A percentile compares a stretch with the other conserved stretches of the same genome.
Evolutionary conservation across 73 alveolate genomes (phyloP).

Genomic region (Paramecium sonneborni): DNA sequence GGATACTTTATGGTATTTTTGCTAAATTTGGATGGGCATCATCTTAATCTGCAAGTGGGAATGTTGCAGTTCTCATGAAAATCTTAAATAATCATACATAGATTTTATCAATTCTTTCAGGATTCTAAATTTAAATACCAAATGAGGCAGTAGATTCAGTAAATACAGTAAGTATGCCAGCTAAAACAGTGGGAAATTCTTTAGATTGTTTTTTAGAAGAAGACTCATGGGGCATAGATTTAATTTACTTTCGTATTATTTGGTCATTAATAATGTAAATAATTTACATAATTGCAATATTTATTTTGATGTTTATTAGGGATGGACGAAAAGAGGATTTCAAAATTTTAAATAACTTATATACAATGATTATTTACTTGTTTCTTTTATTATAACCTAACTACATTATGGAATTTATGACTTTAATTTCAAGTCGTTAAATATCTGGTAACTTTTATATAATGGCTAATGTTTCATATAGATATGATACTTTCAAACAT

Average conservation of each 20-base stretch:
- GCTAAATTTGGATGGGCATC: neutral
- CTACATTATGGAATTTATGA: constrained; percentile 21
- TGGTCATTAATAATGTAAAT: constrained; percentile 41
- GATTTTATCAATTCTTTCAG: neutral
- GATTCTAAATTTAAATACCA: constrained; percentile 13
- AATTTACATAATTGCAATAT: neutral
- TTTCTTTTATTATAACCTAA: constrained; percentile 18
- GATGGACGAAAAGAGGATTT: neutral
- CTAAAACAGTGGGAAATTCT: constrained; percentile 42
- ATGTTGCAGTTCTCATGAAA: constrained; percentile 26
- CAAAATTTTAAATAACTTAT: neutral
- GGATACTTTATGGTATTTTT: neutral
- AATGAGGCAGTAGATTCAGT: constrained; percentile 9
- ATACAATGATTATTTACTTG: neutral
- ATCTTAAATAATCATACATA: neutral
- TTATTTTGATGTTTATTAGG: neutral
- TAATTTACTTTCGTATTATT: constrained; percentile 18
- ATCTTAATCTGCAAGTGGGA: constrained; percentile 3
- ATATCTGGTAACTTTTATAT: neutral
- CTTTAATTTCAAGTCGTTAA: constrained; percentile 4
- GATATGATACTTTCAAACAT: constrained; percentile 53
- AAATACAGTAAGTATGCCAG: constrained; percentile 58
- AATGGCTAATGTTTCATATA: constrained; percentile 15
- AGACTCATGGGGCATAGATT: constrained; percentile 30
- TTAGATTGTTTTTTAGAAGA: constrained; percentile 28